These are phyloP conservation scores for Candida maesae DNA, from an alignment of 805 yeast genomes.

Conservation along the genomic window DNA sequence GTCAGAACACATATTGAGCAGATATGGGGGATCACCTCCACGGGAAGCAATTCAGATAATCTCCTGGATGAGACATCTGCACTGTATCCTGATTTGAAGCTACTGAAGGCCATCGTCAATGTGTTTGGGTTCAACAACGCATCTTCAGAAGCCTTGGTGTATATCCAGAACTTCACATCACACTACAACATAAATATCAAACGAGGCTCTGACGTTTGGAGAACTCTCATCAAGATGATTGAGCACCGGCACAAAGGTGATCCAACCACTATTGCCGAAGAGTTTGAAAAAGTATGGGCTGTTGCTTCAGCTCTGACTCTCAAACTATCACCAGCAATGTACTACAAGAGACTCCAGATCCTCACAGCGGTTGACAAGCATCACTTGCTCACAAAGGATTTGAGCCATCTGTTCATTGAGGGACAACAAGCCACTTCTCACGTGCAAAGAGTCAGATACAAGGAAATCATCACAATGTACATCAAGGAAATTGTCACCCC, in stretches of 20 bases:
- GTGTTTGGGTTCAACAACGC: constrained; percentile 18
- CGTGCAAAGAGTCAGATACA: constrained; percentile 6
- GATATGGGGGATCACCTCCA: constrained; percentile 22
- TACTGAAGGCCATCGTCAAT: constrained; percentile 15
- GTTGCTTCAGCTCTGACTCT: constrained; percentile 12
- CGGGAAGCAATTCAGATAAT: constrained; percentile 1
- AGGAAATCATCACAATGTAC: constrained; percentile 14
- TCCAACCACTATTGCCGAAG: constrained; percentile 1
- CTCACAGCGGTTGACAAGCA: constrained; percentile 5
- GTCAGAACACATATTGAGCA: constrained; percentile 17
- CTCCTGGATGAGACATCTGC: constrained; percentile 11
- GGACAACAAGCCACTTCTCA: constrained; percentile 3
- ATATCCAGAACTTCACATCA: constrained; percentile 14
- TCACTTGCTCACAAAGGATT: constrained; percentile 14
- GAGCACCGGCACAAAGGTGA: constrained; percentile 6
- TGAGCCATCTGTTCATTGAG: constrained; percentile 10
- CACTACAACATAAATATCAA: constrained; percentile 12
- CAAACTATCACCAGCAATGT: constrained; percentile 11
- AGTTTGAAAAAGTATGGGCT: constrained; percentile 18
- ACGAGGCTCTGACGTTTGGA: constrained; percentile 16
- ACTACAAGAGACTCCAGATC: constrained; percentile 10
- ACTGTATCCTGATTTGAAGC: constrained; percentile 21
- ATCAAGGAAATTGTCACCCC: constrained; percentile 5
- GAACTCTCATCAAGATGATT: constrained; percentile 11
- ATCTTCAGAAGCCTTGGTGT: constrained; percentile 11